These are phyloP conservation scores for Coelastrella sp. DNA, from an alignment of 139 green algal species.

Conservation along the genomic window DNA sequence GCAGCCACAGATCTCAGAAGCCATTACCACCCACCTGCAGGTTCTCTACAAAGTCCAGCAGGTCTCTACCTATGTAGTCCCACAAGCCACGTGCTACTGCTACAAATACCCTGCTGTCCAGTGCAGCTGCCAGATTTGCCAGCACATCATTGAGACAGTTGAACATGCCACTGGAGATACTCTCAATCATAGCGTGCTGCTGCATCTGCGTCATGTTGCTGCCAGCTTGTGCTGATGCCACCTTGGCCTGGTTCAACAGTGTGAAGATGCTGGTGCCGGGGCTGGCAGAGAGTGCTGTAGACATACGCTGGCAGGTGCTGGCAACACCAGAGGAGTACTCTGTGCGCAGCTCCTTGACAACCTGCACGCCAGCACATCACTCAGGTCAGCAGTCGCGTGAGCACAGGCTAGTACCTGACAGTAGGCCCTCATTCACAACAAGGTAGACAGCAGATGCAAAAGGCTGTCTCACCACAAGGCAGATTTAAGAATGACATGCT, in stretches of 20 bases:
- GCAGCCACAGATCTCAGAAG: too few relatives aligned
- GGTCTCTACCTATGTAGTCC: constrained; percentile 67
- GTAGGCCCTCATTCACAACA: neutral
- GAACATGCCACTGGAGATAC: constrained; percentile 43
- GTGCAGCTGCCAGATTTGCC: constrained; percentile 49
- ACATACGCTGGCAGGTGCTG: constrained; percentile 57
- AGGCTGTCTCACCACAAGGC: neutral
- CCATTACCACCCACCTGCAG: constrained; percentile 58
- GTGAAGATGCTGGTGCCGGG: constrained; percentile 48
- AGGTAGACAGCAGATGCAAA: neutral
- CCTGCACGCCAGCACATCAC: constrained; percentile 9
- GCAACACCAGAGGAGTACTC: constrained; percentile 64
- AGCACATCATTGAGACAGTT: constrained; percentile 51
- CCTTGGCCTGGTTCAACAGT: constrained; percentile 47
- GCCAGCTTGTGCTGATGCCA: constrained; percentile 15
- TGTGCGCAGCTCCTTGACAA: constrained; percentile 73
- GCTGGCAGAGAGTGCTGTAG: constrained; percentile 42
- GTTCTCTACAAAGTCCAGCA: constrained; percentile 68
- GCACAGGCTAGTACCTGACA: too few relatives aligned
- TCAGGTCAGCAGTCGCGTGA: too few relatives aligned
- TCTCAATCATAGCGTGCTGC: constrained; percentile 40
- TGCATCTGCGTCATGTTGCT: constrained; percentile 33
- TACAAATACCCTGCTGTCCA: constrained; percentile 72
- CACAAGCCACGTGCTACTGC: constrained; percentile 66
- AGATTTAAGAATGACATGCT: too few relatives aligned